Base-by-base conservation (phyloP, 768 basidiomycete genomes). In the Auricularia sp. region DNA sequence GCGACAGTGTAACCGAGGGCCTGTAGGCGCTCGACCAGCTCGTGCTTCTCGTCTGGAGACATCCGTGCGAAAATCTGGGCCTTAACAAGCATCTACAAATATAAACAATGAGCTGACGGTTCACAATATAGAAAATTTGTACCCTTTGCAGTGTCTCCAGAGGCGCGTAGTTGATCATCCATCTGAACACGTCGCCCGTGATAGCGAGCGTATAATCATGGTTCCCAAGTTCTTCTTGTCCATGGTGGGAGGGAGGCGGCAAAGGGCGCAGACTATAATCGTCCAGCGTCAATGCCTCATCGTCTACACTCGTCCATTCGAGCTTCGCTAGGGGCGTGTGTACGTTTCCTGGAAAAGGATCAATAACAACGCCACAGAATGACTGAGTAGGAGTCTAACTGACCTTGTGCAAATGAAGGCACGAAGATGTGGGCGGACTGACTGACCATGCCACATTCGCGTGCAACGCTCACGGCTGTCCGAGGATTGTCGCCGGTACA, bases 11-110 rank as follows among this genome's bases (percentile, higher is more conserved):
- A 99, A 10, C 96, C 97, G 29, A 99, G 82, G 2, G 83, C 80
- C 70, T 98, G 97, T 11, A 99, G 80, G 1, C 96, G 85, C 74
- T 98, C 96, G 18, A 99, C 92, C 18, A 98, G 86, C 74, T 99
- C 97, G 69, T 98, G 96, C 77, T 99, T 99, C 79, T 98, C 97
- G 72, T 98, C 97, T 0, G 97, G 97, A 8, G 97, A 99, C 97
- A 99, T 98, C 29, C 97, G 85, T 8, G 97, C 95, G 73, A 94
- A 99, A 58, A 98, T 87, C 73, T 97, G 92, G 1, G 95, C 86
- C 75, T 96, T 96, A 37, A 98, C 90, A 21, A 99, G 86, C 94
- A 99, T 97, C 96, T 98, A 64, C 3, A 66, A 63, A 16, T 64
- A 36, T 64, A 36, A 44, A 61, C 51, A 65, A n/a, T 56, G 42